These are phyloP conservation scores for Vachellia collinsii DNA, from an alignment of 306 rosid species.

Conservation along the genomic window DNA sequence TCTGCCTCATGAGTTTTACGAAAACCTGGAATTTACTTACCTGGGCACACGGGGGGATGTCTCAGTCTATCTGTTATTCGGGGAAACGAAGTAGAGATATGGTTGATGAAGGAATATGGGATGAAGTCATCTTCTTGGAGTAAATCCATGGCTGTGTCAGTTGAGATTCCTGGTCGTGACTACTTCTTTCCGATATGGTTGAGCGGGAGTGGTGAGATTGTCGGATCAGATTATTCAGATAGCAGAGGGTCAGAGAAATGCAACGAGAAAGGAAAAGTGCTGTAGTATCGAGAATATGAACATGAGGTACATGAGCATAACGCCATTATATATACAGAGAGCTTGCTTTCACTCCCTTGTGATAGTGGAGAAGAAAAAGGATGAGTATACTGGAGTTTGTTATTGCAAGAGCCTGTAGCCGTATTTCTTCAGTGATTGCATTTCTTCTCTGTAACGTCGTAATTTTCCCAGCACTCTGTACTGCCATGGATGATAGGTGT, in stretches of 20 bases:
- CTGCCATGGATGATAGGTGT: too few relatives aligned
- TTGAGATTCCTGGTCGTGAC: not conserved
- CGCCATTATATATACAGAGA: constrained; percentile 10
- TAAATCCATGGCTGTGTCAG: not conserved
- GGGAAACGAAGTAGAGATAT: not conserved
- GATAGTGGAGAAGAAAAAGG: not conserved
- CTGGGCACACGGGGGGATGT: constrained; percentile 22
- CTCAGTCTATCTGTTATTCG: not conserved
- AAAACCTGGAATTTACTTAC: not conserved
- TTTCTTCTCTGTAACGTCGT: too few relatives aligned
- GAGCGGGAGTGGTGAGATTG: constrained; percentile 27
- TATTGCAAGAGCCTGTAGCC: too few relatives aligned
- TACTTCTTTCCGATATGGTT: constrained; percentile 9
- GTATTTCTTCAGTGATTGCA: too few relatives aligned
- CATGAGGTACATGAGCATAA: not conserved
- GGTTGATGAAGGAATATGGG: constrained; percentile 38
- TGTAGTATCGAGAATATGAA: not conserved
- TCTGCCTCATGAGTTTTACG: not conserved
- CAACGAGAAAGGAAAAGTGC: not conserved
- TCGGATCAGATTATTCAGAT: not conserved
- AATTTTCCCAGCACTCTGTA: too few relatives aligned
- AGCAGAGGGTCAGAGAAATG: not conserved
- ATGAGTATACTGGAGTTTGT: too few relatives aligned
- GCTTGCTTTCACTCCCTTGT: constrained; percentile 33
- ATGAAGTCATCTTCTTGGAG: constrained; percentile 41